These are phyloP conservation scores for Colletotrichum sp. DNA, from an alignment of 2,329 filamentous ascomycete genomes.

Conservation along the genomic window DNA sequence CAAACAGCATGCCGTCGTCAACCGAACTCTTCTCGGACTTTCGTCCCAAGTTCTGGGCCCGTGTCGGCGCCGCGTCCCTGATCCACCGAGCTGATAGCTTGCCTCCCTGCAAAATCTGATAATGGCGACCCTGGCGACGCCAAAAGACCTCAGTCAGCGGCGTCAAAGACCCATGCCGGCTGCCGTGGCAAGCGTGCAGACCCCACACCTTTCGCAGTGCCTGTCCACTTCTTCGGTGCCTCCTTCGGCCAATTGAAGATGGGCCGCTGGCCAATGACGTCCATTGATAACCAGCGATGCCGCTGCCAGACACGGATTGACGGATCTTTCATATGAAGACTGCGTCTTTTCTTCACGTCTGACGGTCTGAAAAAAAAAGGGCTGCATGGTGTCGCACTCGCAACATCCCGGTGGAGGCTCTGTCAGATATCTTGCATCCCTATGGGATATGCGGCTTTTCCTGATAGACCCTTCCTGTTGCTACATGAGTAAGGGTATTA, in stretches of 20 bases:
- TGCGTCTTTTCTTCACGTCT: background rate
- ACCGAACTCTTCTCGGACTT: conserved; percentile 11
- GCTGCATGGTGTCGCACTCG: background rate
- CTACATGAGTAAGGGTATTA: background rate
- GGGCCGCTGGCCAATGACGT: background rate
- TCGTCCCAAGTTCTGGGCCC: background rate
- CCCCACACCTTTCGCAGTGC: background rate
- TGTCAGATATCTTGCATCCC: background rate
- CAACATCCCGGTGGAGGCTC: background rate
- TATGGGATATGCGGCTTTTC: background rate
- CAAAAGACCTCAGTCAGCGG: conserved; percentile 14
- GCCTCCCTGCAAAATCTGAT: background rate
- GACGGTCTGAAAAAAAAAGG: background rate
- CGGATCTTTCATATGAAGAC: background rate
- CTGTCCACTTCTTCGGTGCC: conserved; percentile 9
- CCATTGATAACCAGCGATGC: background rate
- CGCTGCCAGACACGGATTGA: background rate
- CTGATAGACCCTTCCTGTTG: background rate
- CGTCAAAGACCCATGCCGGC: background rate
- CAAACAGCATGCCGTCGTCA: background rate
- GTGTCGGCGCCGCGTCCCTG: conserved; percentile 5
- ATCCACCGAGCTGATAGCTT: conserved; percentile 7
- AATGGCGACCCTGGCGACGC: background rate
- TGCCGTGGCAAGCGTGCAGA: background rate
- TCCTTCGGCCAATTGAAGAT: conserved; percentile 2